Percentiles rank a stretch among this genome's conserved stretches.
Evolutionary conservation across 441 rosid genomes (phyloP).

Genomic region (Biscutella auriculata): DNA sequence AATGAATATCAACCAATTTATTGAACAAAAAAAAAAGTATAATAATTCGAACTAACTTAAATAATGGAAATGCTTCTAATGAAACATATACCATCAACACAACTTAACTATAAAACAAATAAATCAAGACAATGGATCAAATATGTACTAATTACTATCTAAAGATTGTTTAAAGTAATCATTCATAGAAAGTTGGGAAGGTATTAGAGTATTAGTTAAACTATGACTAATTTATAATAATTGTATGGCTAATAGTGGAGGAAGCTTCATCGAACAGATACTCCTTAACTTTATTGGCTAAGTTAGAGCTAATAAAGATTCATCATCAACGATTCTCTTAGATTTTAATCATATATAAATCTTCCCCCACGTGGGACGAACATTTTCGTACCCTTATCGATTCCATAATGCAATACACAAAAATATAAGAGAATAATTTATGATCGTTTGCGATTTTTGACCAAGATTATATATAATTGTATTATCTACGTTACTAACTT

Average conservation of each 20-base stretch:
- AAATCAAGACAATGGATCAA: slow-evolving; percentile 14
- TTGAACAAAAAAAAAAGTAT: too few species aligned
- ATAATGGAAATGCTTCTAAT: too few species aligned
- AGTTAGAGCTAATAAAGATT: slow-evolving; percentile 11
- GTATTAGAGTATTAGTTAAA: slow-evolving; percentile 3
- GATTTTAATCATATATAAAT: not conserved
- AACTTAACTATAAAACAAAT: too few species aligned
- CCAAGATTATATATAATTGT: not conserved
- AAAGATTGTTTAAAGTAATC: slow-evolving; percentile 11
- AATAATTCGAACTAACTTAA: too few species aligned
- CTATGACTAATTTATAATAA: slow-evolving; percentile 2
- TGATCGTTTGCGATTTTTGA: too few species aligned
- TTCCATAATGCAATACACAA: not conserved
- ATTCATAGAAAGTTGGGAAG: slow-evolving; percentile 13
- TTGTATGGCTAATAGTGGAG: slow-evolving; percentile 7
- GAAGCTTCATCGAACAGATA: slow-evolving; percentile 17
- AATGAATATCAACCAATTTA: too few species aligned
- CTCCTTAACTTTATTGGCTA: not conserved
- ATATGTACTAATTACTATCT: slow-evolving; percentile 7
- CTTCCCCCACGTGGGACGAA: slow-evolving; percentile 16
- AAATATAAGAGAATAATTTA: not conserved
- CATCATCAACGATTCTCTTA: slow-evolving; percentile 8
- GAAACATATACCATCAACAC: too few species aligned
- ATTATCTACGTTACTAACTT: not conserved
- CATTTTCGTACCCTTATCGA: slow-evolving; percentile 6